Evolutionary conservation across 805 yeast species (phyloP).

Genomic region (Candida ortonii): DNA sequence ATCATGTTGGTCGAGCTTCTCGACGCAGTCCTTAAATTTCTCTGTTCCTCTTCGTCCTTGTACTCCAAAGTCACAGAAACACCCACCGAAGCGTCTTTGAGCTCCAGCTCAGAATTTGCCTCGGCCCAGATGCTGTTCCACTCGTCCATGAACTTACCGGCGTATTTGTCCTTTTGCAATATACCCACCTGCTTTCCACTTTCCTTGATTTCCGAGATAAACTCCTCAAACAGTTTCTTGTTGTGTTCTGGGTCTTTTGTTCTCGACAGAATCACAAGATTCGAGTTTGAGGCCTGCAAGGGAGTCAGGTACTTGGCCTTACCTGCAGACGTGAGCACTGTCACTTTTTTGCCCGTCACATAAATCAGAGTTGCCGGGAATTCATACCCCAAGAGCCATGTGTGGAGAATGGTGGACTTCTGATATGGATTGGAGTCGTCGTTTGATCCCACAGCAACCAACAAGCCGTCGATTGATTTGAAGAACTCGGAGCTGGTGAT

Average conservation of each 20-base stretch:
- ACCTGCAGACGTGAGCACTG: conserved; percentile 74
- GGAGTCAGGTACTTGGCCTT: conserved; percentile 77
- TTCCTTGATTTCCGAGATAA: conserved; percentile 45
- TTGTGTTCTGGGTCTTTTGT: conserved; percentile 81
- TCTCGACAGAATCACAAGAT: conserved; percentile 60
- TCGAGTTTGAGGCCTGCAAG: conserved; percentile 45
- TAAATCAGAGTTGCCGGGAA: conserved; percentile 86
- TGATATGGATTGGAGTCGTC: conserved; percentile 89
- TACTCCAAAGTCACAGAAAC: conserved; percentile 60
- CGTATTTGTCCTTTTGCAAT: conserved; percentile 71
- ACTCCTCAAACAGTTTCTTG: conserved; percentile 57
- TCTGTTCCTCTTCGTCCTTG: conserved; percentile 78
- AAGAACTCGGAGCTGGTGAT: conserved; percentile 32
- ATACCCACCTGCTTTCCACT: conserved; percentile 53
- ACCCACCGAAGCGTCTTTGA: conserved; percentile 52
- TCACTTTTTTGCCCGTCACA: conserved; percentile 55
- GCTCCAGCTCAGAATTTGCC: conserved; percentile 37
- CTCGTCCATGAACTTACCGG: conserved; percentile 81
- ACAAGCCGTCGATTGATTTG: conserved; percentile 45
- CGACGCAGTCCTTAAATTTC: conserved; percentile 63
- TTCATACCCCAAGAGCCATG: conserved; percentile 92
- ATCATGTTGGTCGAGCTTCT: conserved; percentile 75
- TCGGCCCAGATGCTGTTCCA: conserved; percentile 53
- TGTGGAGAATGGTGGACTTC: conserved; percentile 81
- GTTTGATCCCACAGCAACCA: conserved; percentile 78